A percentile compares a stretch with the other conserved stretches of the same genome.
phyloP scores from a whole-genome alignment of 495 filamentous ascomycete genomes.

The Hypoxylon rickii region DNA sequence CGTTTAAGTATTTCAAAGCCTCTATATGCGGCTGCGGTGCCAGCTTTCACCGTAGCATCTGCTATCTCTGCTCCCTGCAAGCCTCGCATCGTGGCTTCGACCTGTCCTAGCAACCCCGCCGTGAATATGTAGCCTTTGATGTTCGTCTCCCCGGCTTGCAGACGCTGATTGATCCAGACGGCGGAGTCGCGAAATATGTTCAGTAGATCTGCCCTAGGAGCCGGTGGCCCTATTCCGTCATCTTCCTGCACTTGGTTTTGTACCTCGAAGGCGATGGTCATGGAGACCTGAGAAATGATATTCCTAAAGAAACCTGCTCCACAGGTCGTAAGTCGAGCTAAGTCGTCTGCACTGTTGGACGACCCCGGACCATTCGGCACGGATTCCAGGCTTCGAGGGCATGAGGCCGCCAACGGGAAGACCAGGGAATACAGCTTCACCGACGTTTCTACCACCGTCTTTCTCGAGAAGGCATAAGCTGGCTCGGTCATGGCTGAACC shows the following conservation, averaged over 20 bases:
- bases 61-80: constrained; percentile 40
- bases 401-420: constrained; percentile 40
- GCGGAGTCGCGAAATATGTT: constrained; percentile 51
- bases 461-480: constrained; percentile 56
- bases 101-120: constrained; percentile 46
- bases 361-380: neutral
- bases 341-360: constrained; percentile 33
- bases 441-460: constrained; percentile 52
- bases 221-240: constrained; percentile 45
- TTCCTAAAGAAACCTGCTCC: constrained; percentile 50
- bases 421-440: constrained; percentile 54
- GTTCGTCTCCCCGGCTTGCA: constrained; percentile 60
- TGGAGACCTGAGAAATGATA: constrained; percentile 44
- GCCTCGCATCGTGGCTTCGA: constrained; percentile 49
- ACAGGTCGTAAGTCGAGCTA: constrained; percentile 43
- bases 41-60: constrained; percentile 41
- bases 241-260: constrained; percentile 56
- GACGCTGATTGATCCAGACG: constrained; percentile 45
- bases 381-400: constrained; percentile 7
- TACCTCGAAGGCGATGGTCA: constrained; percentile 55
- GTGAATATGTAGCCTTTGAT: constrained; percentile 59
- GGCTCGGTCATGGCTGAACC: constrained; percentile 41
- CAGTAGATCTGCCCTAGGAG: constrained; percentile 54
- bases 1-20: constrained; percentile 32
- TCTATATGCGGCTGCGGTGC: constrained; percentile 37